These are phyloP conservation scores for Cyathus striatus DNA, from an alignment of 768 basidiomycete species.

Conservation along the genomic window DNA sequence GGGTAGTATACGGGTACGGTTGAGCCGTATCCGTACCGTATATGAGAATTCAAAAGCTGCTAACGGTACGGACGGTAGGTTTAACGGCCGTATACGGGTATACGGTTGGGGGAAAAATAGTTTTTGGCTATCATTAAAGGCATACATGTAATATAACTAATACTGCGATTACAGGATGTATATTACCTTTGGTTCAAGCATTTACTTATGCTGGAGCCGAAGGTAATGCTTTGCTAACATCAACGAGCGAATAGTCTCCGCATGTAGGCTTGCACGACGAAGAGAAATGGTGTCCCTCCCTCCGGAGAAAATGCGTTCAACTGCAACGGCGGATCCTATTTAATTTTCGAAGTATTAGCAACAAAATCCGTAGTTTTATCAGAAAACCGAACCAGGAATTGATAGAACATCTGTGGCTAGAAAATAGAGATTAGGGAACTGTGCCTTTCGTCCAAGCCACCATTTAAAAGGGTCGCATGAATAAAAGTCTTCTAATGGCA, in stretches of 20 bases:
- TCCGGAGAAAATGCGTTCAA: constrained; percentile 25
- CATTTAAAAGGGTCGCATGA: constrained; percentile 22
- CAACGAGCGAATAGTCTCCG: constrained; percentile 19
- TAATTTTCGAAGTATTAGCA: background rate
- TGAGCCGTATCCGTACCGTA: too few relatives aligned
- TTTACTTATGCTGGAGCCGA: too few relatives aligned
- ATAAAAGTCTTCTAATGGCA: constrained; percentile 17
- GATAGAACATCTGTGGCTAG: constrained; percentile 20
- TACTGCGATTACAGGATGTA: constrained; percentile 1
- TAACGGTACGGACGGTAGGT: background rate
- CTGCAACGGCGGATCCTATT: constrained; percentile 29
- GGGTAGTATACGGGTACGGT: too few relatives aligned
- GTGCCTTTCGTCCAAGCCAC: constrained; percentile 16
- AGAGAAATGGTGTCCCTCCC: constrained; percentile 25
- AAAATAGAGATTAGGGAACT: constrained; percentile 20
- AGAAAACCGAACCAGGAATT: constrained; percentile 21
- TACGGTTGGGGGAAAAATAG: constrained; percentile 5
- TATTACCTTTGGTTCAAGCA: background rate
- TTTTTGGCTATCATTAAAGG: constrained; percentile 6
- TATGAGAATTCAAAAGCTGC: too few relatives aligned
- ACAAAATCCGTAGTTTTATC: background rate
- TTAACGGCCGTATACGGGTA: constrained; percentile 9
- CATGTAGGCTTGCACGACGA: constrained; percentile 21
- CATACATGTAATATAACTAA: background rate
- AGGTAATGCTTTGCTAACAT: constrained; percentile 20